Percentiles rank a stretch among this genome's conserved stretches.
These are phyloP conservation scores for Bacterosira constricta DNA, from an alignment of 108 stramenopile genomes.

Conservation along the genomic window DNA sequence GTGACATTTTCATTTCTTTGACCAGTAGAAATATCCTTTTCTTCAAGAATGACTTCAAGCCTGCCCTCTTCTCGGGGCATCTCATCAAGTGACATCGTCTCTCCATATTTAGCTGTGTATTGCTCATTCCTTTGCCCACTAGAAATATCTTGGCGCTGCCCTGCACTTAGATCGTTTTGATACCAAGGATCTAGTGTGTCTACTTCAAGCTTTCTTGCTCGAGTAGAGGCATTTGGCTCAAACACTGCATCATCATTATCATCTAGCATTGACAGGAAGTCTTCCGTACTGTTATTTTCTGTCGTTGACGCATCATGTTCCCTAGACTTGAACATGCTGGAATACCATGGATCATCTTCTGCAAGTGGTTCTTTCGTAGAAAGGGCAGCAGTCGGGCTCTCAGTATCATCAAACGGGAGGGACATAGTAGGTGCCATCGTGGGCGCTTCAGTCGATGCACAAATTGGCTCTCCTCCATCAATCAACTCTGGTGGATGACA, in stretches of 20 bases:
- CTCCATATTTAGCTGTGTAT: too few species aligned
- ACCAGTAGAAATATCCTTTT: too few species aligned
- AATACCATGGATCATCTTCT: constrained; percentile 44
- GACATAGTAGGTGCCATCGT: constrained; percentile 56
- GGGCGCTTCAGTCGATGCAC: constrained; percentile 49
- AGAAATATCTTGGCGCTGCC: constrained; percentile 1
- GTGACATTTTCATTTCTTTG: too few species aligned
- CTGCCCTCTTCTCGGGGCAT: too few species aligned
- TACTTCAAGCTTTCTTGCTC: constrained; percentile 4
- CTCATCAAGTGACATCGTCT: too few species aligned
- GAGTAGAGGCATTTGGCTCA: constrained; percentile 1
- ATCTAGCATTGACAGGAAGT: constrained; percentile 10
- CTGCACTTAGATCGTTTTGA: constrained; percentile 32
- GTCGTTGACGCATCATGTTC: constrained; percentile 41
- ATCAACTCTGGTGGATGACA: constrained; percentile 65
- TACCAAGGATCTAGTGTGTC: constrained; percentile 27
- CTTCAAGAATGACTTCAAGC: too few species aligned
- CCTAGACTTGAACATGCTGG: constrained; percentile 51
- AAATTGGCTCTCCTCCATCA: constrained; percentile 62
- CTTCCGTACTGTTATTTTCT: constrained; percentile 23
- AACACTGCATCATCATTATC: constrained; percentile 48
- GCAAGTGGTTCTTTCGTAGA: not conserved
- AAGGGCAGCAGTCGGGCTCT: constrained; percentile 40
- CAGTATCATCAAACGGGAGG: constrained; percentile 41
- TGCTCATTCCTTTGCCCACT: not conserved